phyloP scores from a whole-genome alignment of 257 asterid genomes.

The Capsicum chinense region DNA sequence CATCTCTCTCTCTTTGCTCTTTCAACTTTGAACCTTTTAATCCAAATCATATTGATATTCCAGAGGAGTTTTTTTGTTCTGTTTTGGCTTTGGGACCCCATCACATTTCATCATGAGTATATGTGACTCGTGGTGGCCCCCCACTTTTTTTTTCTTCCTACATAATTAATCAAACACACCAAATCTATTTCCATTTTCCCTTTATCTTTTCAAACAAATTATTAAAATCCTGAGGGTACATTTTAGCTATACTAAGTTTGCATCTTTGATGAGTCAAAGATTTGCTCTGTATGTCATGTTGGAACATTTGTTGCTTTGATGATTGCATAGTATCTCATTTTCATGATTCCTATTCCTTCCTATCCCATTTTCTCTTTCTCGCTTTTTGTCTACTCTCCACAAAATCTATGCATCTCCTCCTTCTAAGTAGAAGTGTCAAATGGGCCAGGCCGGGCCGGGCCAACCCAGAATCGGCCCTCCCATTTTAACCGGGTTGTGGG shows the following conservation, averaged over 20 bases:
- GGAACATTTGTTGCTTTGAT: conserved; percentile 71
- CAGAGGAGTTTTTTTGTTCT: conserved; percentile 46
- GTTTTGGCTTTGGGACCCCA: conserved; percentile 34
- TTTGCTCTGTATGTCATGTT: conserved; percentile 44
- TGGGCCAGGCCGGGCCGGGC: too few relatives aligned
- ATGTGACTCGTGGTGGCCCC: conserved; percentile 22
- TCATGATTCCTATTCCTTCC: conserved; percentile 46
- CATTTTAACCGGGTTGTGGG: too few relatives aligned
- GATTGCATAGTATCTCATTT: conserved; percentile 66
- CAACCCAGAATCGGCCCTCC: too few relatives aligned
- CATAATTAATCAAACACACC: conserved; percentile 11
- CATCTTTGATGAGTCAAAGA: conserved; percentile 79
- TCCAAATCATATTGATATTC: conserved; percentile 60
- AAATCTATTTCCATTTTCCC: background rate
- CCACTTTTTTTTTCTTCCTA: background rate
- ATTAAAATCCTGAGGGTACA: conserved; percentile 7
- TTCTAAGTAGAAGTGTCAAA: background rate
- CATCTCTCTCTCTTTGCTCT: conserved; percentile 19
- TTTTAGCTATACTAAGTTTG: conserved; percentile 49
- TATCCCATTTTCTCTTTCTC: conserved; percentile 30
- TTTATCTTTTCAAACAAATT: conserved; percentile 15
- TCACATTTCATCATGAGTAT: conserved; percentile 24
- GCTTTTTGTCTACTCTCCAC: conserved; percentile 26
- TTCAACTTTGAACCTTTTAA: conserved; percentile 53
- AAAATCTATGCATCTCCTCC: conserved; percentile 52